These are phyloP conservation scores for Talaromyces verruculosus DNA, from an alignment of 2,329 filamentous ascomycete genomes.

Conservation along the genomic window DNA sequence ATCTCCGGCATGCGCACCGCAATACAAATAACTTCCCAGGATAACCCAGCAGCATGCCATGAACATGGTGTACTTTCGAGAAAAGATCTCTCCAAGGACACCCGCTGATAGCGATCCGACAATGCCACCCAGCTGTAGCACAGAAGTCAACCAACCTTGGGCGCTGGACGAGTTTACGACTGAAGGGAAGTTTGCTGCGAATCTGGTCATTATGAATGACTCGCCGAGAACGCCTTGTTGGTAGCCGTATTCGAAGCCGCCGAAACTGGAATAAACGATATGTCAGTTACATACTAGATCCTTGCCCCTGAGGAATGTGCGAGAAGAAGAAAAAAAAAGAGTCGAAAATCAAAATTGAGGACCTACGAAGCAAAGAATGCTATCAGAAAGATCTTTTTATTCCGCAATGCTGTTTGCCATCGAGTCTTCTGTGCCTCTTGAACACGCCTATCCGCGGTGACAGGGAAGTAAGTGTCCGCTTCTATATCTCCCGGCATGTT, in stretches of 20 bases:
- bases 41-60: slow-evolving; percentile 53
- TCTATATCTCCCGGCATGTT: slow-evolving; percentile 1
- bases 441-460: slow-evolving; percentile 22
- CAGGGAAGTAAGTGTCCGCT: not conserved
- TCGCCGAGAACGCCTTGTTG: slow-evolving; percentile 46
- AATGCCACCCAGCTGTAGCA: slow-evolving; percentile 54
- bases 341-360: not conserved
- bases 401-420: slow-evolving; percentile 34
- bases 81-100: slow-evolving; percentile 53
- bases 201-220: slow-evolving; percentile 53
- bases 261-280: slow-evolving; percentile 32
- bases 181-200: slow-evolving; percentile 47
- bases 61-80: slow-evolving; percentile 53
- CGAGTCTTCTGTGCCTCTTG: slow-evolving; percentile 29
- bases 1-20: slow-evolving; percentile 29
- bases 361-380: slow-evolving; percentile 50
- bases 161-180: slow-evolving; percentile 44
- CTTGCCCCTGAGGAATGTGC: not conserved
- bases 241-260: slow-evolving; percentile 53
- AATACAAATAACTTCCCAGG: slow-evolving; percentile 42
- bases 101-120: slow-evolving; percentile 44
- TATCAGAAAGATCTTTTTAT: slow-evolving; percentile 53
- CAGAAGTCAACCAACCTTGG: slow-evolving; percentile 50
- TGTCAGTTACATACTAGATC: not conserved
- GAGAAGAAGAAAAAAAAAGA: not conserved